Percentiles rank a stretch among this genome's conserved stretches.
Evolutionary conservation across 768 basidiomycete genomes (phyloP).

Genomic region (Russula griseocarnosa): DNA sequence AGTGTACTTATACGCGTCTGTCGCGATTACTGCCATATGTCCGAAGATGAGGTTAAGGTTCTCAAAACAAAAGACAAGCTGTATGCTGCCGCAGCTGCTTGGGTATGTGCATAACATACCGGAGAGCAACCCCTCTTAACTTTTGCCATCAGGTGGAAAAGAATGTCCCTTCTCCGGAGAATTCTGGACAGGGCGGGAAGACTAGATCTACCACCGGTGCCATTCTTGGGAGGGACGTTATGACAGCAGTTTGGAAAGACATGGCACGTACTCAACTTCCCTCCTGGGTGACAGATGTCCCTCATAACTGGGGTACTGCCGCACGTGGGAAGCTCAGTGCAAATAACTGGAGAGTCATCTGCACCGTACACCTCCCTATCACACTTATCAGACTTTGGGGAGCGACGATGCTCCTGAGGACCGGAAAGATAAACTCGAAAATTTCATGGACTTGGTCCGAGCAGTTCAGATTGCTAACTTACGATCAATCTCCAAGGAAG

Average conservation of each 20-base stretch:
- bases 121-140: background rate
- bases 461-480: constrained; percentile 31
- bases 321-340: constrained; percentile 37
- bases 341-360: constrained; percentile 37
- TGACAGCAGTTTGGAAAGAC: constrained; percentile 34
- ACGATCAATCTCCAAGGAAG: constrained; percentile 20
- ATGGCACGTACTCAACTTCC: constrained; percentile 34
- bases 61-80: background rate
- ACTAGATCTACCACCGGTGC: background rate
- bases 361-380: constrained; percentile 36
- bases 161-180: background rate
- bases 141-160: background rate
- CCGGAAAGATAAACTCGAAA: constrained; percentile 29
- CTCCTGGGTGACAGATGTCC: constrained; percentile 35
- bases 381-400: constrained; percentile 39
- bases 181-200: background rate
- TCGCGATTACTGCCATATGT: background rate
- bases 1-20: background rate
- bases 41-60: too few relatives aligned
- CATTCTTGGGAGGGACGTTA: constrained; percentile 35
- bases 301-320: constrained; percentile 35
- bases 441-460: constrained; percentile 28
- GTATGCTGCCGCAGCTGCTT: background rate
- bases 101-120: background rate
- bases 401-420: constrained; percentile 22